Conservation (phyloP, 148 eudicot species). For the Pharnaceum exiguum region DNA sequence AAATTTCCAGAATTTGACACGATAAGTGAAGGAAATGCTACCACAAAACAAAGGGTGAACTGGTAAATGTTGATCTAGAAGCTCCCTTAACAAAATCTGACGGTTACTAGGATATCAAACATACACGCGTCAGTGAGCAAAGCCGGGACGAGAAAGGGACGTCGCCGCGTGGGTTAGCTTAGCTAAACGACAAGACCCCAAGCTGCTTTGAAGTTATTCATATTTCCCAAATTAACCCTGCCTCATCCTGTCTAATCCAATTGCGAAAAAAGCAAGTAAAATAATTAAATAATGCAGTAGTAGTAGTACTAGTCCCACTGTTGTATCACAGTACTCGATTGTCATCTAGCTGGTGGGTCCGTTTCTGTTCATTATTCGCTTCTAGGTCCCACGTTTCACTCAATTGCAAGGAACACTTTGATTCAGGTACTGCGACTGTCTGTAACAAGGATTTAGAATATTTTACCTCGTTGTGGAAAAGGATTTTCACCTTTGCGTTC, state of each 20-base stretch:
- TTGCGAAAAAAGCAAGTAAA: not conserved
- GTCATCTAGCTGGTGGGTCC: not conserved
- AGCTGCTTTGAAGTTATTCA: not conserved
- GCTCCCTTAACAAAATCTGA: not conserved
- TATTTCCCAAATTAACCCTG: not conserved
- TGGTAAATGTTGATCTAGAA: not conserved
- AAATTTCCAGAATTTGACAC: too few relatives aligned
- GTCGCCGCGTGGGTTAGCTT: constrained; percentile 3
- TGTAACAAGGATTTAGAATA: too few relatives aligned
- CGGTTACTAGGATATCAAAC: not conserved
- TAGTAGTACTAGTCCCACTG: not conserved
- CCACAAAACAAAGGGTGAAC: too few relatives aligned
- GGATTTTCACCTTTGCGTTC: too few relatives aligned
- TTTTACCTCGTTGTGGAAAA: not conserved
- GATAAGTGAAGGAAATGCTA: too few relatives aligned
- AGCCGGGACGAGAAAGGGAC: not conserved
- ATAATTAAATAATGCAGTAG: not conserved
- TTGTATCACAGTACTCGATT: constrained; percentile 4
- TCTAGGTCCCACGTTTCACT: not conserved
- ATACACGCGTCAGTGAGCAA: not conserved
- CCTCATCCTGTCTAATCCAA: not conserved
- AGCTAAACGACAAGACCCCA: constrained; percentile 1
- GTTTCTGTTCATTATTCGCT: constrained; percentile 2
- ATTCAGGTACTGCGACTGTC: too few relatives aligned
- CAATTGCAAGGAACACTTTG: not conserved